Percentiles rank a stretch among this genome's conserved stretches.
phyloP scores from a whole-genome alignment of 805 yeast genomes.

The Wickerhamiella dianesei region DNA sequence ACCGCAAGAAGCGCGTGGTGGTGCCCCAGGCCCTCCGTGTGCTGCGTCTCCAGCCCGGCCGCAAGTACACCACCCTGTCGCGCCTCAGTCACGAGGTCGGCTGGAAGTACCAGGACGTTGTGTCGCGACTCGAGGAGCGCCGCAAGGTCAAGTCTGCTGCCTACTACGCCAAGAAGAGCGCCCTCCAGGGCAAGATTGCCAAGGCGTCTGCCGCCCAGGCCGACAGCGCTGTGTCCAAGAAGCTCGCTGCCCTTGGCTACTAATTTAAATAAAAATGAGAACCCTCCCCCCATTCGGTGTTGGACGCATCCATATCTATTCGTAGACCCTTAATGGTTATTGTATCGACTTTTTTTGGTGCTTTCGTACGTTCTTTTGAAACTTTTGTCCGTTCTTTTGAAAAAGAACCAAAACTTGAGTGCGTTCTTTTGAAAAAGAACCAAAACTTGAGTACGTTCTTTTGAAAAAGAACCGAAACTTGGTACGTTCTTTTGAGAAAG shows the following conservation, averaged over 20 bases:
- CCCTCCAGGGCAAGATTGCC: constrained; percentile 81
- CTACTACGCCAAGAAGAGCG: constrained; percentile 97
- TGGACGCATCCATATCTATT: background rate
- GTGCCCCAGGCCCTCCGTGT: constrained; percentile 99
- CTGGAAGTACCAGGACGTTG: constrained; percentile 99
- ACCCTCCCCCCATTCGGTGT: background rate
- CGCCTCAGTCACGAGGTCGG: constrained; percentile 94
- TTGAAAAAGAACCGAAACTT: no score
- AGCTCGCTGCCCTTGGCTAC: constrained; percentile 96
- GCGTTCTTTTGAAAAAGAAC: no score
- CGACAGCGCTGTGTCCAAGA: constrained; percentile 78
- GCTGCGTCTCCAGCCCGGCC: constrained; percentile 97
- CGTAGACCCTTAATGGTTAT: no score
- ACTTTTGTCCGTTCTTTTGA: no score
- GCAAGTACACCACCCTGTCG: constrained; percentile 98
- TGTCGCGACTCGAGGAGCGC: constrained; percentile 96
- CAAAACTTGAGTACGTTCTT: no score
- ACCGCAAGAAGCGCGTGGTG: constrained; percentile 98
- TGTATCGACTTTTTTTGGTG: background rate
- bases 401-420: no score
- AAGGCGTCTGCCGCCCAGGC: constrained; percentile 81
- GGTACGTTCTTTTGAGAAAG: no score
- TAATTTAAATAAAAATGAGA: constrained; percentile 32
- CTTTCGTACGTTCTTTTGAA: no score
- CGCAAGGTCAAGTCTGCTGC: constrained; percentile 98